Conservation (phyloP, 257 asterid species). For the Agastache rugosa region DNA sequence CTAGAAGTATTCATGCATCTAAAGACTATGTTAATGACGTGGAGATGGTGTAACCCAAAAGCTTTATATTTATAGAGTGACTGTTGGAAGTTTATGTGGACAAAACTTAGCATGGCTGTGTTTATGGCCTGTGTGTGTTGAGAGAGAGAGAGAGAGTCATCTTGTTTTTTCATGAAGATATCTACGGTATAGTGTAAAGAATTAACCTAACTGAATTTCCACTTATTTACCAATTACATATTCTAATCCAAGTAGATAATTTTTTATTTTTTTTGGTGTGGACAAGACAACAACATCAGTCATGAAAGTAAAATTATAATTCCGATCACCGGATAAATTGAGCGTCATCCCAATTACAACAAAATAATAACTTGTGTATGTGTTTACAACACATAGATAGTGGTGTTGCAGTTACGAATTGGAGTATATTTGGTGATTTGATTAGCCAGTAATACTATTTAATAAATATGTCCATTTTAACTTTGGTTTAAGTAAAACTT, state of each 20-base stretch:
- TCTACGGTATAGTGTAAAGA: neutral
- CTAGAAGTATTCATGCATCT: slow-evolving; percentile 5
- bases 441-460: no score
- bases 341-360: no score
- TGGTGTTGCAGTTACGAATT: no score
- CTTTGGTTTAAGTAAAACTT: neutral
- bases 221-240: neutral
- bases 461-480: neutral
- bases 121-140: slow-evolving; percentile 41
- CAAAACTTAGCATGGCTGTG: slow-evolving; percentile 22
- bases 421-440: no score
- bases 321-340: no score
- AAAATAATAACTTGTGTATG: no score
- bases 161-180: slow-evolving; percentile 42
- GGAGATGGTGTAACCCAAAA: slow-evolving; percentile 17
- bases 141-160: slow-evolving; percentile 26
- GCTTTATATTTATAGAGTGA: slow-evolving; percentile 46
- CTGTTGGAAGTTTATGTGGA: slow-evolving; percentile 43
- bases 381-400: no score
- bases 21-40: neutral
- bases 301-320: no score
- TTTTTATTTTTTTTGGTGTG: no score
- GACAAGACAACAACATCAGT: no score
- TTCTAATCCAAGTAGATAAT: no score
- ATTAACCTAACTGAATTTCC: neutral